A percentile compares a stretch with the other conserved stretches of the same genome.
Evolutionary conservation across 1,284 basidiomycete species (phyloP).

Genomic region (Lentinus polychrous): DNA sequence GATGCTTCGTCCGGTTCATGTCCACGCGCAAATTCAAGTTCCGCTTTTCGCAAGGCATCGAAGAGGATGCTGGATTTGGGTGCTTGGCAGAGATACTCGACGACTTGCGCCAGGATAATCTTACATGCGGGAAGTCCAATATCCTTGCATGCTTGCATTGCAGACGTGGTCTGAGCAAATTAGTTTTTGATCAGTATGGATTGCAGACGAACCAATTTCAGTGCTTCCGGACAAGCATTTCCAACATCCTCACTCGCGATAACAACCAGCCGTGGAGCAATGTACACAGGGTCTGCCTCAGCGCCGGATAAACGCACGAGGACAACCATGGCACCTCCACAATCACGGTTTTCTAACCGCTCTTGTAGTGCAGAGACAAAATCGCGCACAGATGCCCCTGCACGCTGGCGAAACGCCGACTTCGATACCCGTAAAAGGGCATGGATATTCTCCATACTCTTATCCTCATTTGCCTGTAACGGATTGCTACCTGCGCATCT

Average conservation of each 20-base stretch:
- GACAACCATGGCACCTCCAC: conserved; percentile 86
- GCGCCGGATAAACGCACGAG: conserved; percentile 75
- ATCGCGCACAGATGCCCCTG: conserved; percentile 67
- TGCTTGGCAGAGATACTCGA: conserved; percentile 78
- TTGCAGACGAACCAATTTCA: conserved; percentile 62
- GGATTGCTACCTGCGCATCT: no score
- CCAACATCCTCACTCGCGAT: conserved; percentile 86
- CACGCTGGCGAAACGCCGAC: no score
- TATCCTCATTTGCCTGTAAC: no score
- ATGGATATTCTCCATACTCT: no score
- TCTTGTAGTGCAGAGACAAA: conserved; percentile 90
- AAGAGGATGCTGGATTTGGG: conserved; percentile 81
- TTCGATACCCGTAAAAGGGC: no score
- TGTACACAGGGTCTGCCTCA: conserved; percentile 87
- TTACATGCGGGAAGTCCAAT: conserved; percentile 84
- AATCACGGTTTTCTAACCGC: conserved; percentile 74
- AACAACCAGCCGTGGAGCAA: conserved; percentile 77
- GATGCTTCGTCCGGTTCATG: no score
- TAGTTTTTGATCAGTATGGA: no score
- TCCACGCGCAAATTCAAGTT: conserved; percentile 60
- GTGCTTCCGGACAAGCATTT: conserved; percentile 65
- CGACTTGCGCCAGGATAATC: conserved; percentile 74
- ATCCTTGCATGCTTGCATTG: conserved; percentile 72
- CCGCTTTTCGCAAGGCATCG: conserved; percentile 70
- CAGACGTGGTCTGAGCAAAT: conserved; percentile 26